Conservation (phyloP, 2,329 filamentous ascomycete genomes). For the Alternaria burnsii region DNA sequence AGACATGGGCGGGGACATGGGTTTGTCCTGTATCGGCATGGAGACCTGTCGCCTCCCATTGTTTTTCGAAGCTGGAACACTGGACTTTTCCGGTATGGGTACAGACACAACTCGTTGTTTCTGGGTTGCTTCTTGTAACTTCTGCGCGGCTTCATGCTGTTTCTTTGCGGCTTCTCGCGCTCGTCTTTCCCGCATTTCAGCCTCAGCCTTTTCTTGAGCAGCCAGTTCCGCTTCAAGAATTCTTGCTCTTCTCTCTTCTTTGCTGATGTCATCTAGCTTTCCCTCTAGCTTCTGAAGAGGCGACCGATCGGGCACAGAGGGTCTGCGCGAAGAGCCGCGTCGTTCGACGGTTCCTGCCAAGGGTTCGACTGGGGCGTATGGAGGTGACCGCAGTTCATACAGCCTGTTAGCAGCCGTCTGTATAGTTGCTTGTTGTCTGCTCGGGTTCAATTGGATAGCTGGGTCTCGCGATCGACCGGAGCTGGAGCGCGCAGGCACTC, state of each 20-base stretch:
- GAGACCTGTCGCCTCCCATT: slow-evolving; percentile 46
- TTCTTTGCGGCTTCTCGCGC: slow-evolving; percentile 41
- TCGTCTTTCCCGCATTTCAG: slow-evolving; percentile 45
- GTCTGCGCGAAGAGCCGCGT: slow-evolving; percentile 42
- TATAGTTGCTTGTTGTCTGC: slow-evolving; percentile 46
- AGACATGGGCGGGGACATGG: slow-evolving; percentile 20
- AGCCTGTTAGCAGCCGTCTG: slow-evolving; percentile 44
- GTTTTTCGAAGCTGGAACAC: slow-evolving; percentile 22
- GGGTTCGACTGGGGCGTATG: slow-evolving; percentile 41
- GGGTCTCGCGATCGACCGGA: slow-evolving; percentile 45
- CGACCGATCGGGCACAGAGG: slow-evolving; percentile 81
- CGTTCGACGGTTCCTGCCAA: slow-evolving; percentile 39
- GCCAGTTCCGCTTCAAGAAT: slow-evolving; percentile 82
- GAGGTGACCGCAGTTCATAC: slow-evolving; percentile 43
- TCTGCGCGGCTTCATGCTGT: slow-evolving; percentile 42
- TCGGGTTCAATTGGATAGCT: slow-evolving; percentile 44
- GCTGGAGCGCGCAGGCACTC: slow-evolving; percentile 35
- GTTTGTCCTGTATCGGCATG: slow-evolving; percentile 37
- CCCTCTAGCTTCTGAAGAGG: slow-evolving; percentile 93
- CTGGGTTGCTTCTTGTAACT: slow-evolving; percentile 38
- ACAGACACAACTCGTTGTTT: slow-evolving; percentile 41
- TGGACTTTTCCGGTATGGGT: slow-evolving; percentile 19
- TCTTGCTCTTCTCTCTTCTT: slow-evolving; percentile 90
- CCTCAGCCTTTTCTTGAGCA: slow-evolving; percentile 68
- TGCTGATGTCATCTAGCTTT: slow-evolving; percentile 90